Conservation (phyloP, 768 basidiomycete genomes). For the Phanerochaete carnosa region DNA sequence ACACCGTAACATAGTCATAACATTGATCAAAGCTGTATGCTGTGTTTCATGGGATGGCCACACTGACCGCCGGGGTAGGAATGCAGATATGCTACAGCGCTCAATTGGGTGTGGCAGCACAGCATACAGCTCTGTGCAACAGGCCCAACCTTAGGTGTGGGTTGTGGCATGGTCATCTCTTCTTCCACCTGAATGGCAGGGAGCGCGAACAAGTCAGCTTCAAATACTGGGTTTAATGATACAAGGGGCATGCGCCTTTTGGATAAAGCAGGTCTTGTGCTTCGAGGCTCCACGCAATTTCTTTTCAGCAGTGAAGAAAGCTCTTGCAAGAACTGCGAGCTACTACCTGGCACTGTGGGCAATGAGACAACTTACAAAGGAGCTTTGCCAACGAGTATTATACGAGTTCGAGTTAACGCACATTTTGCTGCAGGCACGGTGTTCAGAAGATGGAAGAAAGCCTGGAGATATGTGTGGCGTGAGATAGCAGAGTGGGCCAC, state of each 20-base stretch:
- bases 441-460: no score
- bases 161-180: neutral
- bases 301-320: neutral
- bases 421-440: neutral
- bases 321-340: neutral
- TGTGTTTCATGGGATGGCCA: no score
- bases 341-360: no score
- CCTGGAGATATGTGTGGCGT: no score
- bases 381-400: neutral
- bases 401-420: neutral
- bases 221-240: neutral
- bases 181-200: neutral
- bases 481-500: no score
- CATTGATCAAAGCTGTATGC: no score
- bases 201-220: neutral
- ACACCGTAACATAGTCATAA: no score
- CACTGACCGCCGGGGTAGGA: no score
- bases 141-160: neutral
- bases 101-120: no score
- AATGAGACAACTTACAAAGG: neutral
- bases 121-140: no score
- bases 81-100: no score
- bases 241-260: neutral
- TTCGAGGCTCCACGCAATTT: neutral
- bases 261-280: neutral